Evolutionary conservation across 805 yeast species (phyloP).

Genomic region (Suhomyces sp.): DNA sequence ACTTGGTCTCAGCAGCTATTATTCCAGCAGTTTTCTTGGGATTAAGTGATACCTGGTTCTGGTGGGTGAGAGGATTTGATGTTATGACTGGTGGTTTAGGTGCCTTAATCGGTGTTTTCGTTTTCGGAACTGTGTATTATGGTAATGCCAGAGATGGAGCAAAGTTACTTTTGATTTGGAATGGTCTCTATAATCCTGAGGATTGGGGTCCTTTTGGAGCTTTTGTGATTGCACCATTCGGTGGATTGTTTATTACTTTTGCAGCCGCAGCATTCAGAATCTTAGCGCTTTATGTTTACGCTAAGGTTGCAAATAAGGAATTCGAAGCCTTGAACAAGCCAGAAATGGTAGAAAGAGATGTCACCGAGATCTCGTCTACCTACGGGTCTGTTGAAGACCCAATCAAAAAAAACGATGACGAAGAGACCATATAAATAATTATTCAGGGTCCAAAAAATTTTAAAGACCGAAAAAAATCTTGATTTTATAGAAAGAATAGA

Average conservation of each 20-base stretch:
- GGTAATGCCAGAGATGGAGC: conserved; percentile 75
- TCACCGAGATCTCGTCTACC: conserved; percentile 6
- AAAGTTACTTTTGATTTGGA: conserved; percentile 65
- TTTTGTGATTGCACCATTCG: conserved; percentile 85
- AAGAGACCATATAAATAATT: too few relatives aligned
- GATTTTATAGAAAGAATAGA: too few relatives aligned
- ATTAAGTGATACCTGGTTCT: conserved; percentile 56
- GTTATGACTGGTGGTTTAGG: conserved; percentile 82
- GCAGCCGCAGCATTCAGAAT: conserved; percentile 52
- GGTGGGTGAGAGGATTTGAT: conserved; percentile 76
- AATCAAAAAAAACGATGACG: conserved; percentile 6
- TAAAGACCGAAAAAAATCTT: too few relatives aligned
- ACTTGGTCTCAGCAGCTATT: conserved; percentile 80
- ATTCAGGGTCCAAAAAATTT: too few relatives aligned
- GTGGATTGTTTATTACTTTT: conserved; percentile 63
- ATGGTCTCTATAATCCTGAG: conserved; percentile 70
- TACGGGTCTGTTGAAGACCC: conserved; percentile 21
- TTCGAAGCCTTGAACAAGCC: conserved; percentile 49
- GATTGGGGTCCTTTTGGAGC: conserved; percentile 98
- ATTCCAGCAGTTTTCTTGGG: conserved; percentile 85
- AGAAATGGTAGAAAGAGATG: conserved; percentile 17
- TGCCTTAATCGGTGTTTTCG: conserved; percentile 74
- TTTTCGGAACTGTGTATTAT: conserved; percentile 82
- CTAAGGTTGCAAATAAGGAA: conserved; percentile 34
- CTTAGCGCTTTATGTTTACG: conserved; percentile 24